Base-by-base conservation (phyloP, 108 stramenopile genomes). In the Parietichytrium sp. region DNA sequence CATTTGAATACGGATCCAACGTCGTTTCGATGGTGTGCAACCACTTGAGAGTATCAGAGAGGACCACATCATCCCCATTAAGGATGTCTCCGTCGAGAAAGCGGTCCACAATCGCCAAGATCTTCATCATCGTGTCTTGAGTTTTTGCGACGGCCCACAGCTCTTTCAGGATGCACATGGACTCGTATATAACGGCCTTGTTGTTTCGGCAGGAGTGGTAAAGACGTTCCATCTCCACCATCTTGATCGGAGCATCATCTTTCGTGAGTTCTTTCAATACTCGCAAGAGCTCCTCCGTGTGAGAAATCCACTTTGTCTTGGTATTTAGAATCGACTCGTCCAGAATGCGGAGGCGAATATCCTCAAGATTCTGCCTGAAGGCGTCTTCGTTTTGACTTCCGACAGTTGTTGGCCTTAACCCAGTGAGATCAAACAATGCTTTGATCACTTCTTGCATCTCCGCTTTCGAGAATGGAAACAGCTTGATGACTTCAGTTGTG, bases 401-500 rank as follows among this genome's bases (percentile, higher is more conserved):
- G 23, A 72, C 42, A 33, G 42, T 10, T 1, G 61, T 15, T 7
- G 61, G n/a, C 33, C 45, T 72, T 0, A 72, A 42, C 29, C 61
- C 61, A 7, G 61, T 72, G 42, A 72, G 45, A 33, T 72, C 61
- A 25, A 45, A 45, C 2, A 72, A n/a, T 7, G 61, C 61, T n/a
- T 20, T 72, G 10, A 42, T 42, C 15, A 72, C 38, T 42, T 72
- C 38, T 42, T 33, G 36, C 0, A 72, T 72, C 45, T 72, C 61
- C 33, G 38, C 10, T 0, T 25, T 1, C 33, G 29, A 10, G 25
- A 72, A 72, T 6, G 61, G 61, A 27, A 72, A 72, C 15, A 72
- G 29, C 61, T 72, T 72, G 33, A 72, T 72, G 38, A 72, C 61
- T 42, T 72, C 61, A 0, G 29, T 72, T 6, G 61, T 72, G 42